Conservation (phyloP, 1,284 basidiomycete species). For the Fomitopsis schrenkii region DNA sequence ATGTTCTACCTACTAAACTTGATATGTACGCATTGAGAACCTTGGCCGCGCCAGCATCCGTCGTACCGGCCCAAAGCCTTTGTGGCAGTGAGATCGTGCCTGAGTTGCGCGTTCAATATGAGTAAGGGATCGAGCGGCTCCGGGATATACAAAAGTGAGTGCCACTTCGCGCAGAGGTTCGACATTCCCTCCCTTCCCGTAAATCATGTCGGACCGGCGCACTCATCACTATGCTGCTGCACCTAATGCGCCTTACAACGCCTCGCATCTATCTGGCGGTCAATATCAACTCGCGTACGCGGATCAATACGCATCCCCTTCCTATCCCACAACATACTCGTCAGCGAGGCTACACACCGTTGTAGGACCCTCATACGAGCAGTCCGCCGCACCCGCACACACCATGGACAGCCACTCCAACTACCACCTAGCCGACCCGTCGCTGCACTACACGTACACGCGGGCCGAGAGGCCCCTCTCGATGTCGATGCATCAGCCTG, state of each 20-base stretch:
- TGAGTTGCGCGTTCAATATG: slow-evolving; percentile 14
- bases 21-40: slow-evolving; percentile 12
- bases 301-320: slow-evolving; percentile 23
- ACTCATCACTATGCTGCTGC: slow-evolving; percentile 23
- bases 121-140: slow-evolving; percentile 17
- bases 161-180: slow-evolving; percentile 18
- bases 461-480: slow-evolving; percentile 20
- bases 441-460: slow-evolving; percentile 23
- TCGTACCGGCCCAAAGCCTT: slow-evolving; percentile 15
- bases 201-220: slow-evolving; percentile 30
- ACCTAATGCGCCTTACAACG: slow-evolving; percentile 21
- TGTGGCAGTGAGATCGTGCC: slow-evolving; percentile 34
- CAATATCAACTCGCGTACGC: slow-evolving; percentile 23
- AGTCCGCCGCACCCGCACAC: slow-evolving; percentile 19
- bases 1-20: slow-evolving; percentile 18
- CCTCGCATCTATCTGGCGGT: slow-evolving; percentile 23
- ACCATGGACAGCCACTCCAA: slow-evolving; percentile 15
- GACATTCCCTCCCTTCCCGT: slow-evolving; percentile 15
- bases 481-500: slow-evolving; percentile 19
- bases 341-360: slow-evolving; percentile 17
- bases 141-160: slow-evolving; percentile 29
- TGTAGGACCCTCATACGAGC: slow-evolving; percentile 20
- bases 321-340: slow-evolving; percentile 22
- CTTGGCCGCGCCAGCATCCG: slow-evolving; percentile 9
- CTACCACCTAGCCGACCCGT: slow-evolving; percentile 17